Percentiles rank a stretch among this genome's conserved stretches.
Evolutionary conservation across 108 stramenopile species (phyloP).

Genomic region (Poteriospumella lacustris): DNA sequence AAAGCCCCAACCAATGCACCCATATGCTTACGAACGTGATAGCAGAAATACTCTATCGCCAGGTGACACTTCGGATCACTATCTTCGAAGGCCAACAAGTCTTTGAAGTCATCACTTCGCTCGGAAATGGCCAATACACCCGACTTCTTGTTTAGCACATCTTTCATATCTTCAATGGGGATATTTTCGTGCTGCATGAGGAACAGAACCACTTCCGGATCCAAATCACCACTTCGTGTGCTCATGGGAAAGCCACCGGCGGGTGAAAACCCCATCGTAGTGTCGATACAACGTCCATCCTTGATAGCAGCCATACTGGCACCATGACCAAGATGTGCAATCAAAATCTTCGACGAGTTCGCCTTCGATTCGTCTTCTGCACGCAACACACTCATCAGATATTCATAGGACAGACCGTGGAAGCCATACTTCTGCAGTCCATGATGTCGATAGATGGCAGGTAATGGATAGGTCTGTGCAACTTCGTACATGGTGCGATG

Average conservation of each 20-base stretch:
- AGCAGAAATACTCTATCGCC: conserved; percentile 54
- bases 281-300: conserved; percentile 47
- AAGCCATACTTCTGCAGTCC: conserved; percentile 56
- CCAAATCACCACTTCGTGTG: conserved; percentile 54
- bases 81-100: conserved; percentile 38
- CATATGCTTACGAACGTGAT: conserved; percentile 44
- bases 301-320: conserved; percentile 45
- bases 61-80: conserved; percentile 42
- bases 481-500: conserved; percentile 46
- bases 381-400: conserved; percentile 43
- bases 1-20: conserved; percentile 41
- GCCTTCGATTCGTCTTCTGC: conserved; percentile 33
- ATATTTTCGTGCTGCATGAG: conserved; percentile 32
- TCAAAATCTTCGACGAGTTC: conserved; percentile 45
- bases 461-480: conserved; percentile 52
- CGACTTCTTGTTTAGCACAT: conserved; percentile 51
- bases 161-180: conserved; percentile 39
- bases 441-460: conserved; percentile 35
- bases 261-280: conserved; percentile 59
- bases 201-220: conserved; percentile 45
- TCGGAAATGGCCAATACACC: conserved; percentile 49
- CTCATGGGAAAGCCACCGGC: conserved; percentile 56
- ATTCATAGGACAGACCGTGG: conserved; percentile 54
- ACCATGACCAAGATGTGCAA: conserved; percentile 56
- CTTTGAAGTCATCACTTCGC: conserved; percentile 29